Conservation (phyloP, 179 eudicot species). For the Spergularia azorica region DNA sequence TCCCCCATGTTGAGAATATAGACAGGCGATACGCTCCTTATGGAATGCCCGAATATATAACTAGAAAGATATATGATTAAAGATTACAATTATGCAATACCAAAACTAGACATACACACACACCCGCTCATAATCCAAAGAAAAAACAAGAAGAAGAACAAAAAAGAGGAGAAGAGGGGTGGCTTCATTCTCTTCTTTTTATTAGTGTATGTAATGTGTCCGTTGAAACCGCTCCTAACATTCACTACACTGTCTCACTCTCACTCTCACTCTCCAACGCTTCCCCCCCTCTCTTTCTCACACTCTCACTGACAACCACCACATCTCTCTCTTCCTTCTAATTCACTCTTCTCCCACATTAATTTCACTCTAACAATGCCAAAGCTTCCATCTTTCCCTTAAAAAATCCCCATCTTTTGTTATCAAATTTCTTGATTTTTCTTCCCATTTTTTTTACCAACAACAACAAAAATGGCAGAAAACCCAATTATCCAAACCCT, state of each 20-base stretch:
- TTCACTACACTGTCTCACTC: conserved; percentile 15
- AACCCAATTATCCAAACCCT: conserved; percentile 25
- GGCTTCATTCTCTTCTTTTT: no score
- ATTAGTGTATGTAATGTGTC: conserved; percentile 18
- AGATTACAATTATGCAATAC: no score
- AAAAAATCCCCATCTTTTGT: neutral
- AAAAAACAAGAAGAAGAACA: neutral
- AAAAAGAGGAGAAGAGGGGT: neutral
- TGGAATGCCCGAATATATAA: no score
- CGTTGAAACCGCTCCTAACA: conserved; percentile 36
- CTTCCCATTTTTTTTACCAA: neutral
- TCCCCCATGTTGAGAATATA: no score
- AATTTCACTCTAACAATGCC: neutral
- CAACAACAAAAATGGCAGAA: conserved; percentile 24
- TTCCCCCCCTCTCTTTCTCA: no score
- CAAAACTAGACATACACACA: no score
- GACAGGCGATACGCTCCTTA: no score
- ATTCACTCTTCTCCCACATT: neutral
- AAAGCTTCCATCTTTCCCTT: neutral
- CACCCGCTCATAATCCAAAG: neutral
- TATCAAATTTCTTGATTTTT: neutral
- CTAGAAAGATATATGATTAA: no score
- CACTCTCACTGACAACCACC: neutral
- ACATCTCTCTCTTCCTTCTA: neutral
- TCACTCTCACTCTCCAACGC: neutral